Evolutionary conservation across 2,329 filamentous ascomycete species (phyloP).

Genomic region (Eutypella sp.): DNA sequence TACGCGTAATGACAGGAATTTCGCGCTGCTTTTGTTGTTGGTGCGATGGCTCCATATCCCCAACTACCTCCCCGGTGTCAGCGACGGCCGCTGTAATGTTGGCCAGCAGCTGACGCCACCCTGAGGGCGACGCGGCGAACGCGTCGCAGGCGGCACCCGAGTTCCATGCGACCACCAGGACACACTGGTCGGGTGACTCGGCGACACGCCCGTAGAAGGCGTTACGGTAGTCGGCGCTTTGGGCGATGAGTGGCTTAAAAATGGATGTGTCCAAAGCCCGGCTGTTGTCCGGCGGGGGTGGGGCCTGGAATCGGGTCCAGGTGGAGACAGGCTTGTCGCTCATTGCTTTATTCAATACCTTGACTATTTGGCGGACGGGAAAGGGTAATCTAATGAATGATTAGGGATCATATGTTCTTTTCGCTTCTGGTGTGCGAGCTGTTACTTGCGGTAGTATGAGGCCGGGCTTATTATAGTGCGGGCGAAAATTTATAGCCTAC

Average conservation of each 20-base stretch:
- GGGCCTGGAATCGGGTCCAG: constrained; percentile 6
- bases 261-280: constrained; percentile 1
- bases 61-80: background rate
- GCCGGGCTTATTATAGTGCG: too few relatives aligned
- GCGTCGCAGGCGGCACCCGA: constrained; percentile 2
- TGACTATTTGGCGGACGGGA: too few relatives aligned
- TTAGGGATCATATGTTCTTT: too few relatives aligned
- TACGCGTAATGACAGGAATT: constrained; percentile 1
- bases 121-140: constrained; percentile 3
- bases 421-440: too few relatives aligned
- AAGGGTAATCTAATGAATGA: too few relatives aligned
- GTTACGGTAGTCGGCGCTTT: background rate
- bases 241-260: constrained; percentile 2
- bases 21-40: background rate
- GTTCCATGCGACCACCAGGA: constrained; percentile 6
- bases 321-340: constrained; percentile 2
- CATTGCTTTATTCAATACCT: too few relatives aligned
- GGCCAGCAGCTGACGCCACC: background rate
- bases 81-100: constrained; percentile 1
- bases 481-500: too few relatives aligned
- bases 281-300: background rate
- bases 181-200: constrained; percentile 3
- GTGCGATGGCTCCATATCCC: background rate
- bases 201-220: constrained; percentile 4
- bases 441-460: too few relatives aligned